Evolutionary conservation across 257 asterid genomes (phyloP).

Genomic region (Primulina eburnea): DNA sequence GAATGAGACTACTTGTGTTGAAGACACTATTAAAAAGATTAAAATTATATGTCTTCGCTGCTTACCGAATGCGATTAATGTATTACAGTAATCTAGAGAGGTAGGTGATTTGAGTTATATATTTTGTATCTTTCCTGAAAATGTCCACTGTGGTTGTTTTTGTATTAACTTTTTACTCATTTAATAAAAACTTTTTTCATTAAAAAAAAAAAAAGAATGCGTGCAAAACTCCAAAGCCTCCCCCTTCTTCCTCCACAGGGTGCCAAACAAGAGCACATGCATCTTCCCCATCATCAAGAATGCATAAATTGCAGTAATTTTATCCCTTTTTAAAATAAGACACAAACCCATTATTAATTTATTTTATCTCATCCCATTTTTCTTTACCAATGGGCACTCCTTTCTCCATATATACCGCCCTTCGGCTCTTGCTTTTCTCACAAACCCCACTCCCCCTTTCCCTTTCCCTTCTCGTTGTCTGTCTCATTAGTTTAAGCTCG

Average conservation of each 20-base stretch:
- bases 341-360: conserved; percentile 33
- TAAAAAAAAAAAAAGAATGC: not conserved
- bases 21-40: no score
- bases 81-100: no score
- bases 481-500: conserved; percentile 35
- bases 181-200: no score
- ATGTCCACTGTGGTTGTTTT: no score
- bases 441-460: conserved; percentile 21
- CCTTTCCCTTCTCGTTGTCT: conserved; percentile 10
- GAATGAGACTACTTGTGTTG: no score
- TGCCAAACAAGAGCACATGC: conserved; percentile 83
- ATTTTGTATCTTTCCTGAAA: no score
- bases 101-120: no score
- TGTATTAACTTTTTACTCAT: no score
- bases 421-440: conserved; percentile 32
- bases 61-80: no score
- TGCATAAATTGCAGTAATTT: not conserved
- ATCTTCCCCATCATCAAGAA: conserved; percentile 35
- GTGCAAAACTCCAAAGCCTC: conserved; percentile 27
- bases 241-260: conserved; percentile 42
- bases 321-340: not conserved
- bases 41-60: no score
- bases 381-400: conserved; percentile 37
- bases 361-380: conserved; percentile 34
- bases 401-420: conserved; percentile 63